Base-by-base conservation (phyloP, 2,329 filamentous ascomycete genomes). In the Diplocarpon rosae region DNA sequence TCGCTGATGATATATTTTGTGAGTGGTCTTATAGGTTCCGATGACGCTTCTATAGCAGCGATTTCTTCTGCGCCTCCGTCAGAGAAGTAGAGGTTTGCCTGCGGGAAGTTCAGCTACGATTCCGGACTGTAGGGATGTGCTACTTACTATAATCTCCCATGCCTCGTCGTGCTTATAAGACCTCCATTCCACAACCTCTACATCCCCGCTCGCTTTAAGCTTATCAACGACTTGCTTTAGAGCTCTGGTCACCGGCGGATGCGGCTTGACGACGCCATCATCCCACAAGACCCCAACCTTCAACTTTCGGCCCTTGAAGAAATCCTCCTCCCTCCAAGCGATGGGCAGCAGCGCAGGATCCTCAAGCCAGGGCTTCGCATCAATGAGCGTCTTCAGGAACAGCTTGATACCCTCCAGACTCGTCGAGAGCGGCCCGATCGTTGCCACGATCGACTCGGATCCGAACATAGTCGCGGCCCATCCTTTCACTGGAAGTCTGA, bases 261-360 rank as follows among this genome's bases (percentile, higher is more conserved):
- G 76, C 1, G 75, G 75, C 51, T 66, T 69, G 0, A 80, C 73
- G 10, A 80, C 66, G 0, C 70, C 73, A 47, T 82, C 77, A 59
- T 75, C 68, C 66, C 72, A 71, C 37, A 80, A 62, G 1, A 79
- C 67, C 0, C 70, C 80, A n/a, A 85, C 66, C 53, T 73, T 78
- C 5, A 82, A 61, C 49, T 72, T 76, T 46, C 62, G 62, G 0
- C 43, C 43, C 13, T 46, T 33, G 61, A 66, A 30, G 35, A 51
- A 57, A 58, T 66, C 45, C 29, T 54, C 53, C 14, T 61, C 59
- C 37, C 58, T 61, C 74, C 75, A 78, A 0, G 72, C 70, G 2
- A 76, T 67, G 0, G 71, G 71, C 0, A 76, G 53, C 31, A 71
- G 66, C 28, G 68, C 68, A 1, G 73, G 71, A 41, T 78, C 75